Evolutionary conservation across 805 yeast genomes (phyloP).

Genomic region (Saccharomycopsis sp.): DNA sequence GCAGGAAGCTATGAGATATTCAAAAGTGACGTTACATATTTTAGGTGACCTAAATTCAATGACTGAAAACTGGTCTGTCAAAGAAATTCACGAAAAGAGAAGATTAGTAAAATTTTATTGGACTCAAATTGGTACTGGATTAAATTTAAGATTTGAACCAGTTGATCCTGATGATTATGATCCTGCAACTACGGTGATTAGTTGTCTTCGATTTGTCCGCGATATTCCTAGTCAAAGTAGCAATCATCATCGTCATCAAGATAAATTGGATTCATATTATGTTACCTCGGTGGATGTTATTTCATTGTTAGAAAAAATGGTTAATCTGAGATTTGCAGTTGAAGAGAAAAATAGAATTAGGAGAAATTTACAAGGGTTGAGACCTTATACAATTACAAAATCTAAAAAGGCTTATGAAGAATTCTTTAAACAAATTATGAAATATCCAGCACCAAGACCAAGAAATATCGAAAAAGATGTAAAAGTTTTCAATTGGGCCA

Average conservation of each 20-base stretch:
- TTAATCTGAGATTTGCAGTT: slow-evolving; percentile 47
- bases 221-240: background rate
- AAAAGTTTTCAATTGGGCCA: slow-evolving; percentile 57
- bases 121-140: slow-evolving; percentile 12
- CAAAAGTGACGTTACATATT: slow-evolving; percentile 9
- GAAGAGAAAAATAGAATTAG: slow-evolving; percentile 68
- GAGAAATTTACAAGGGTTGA: slow-evolving; percentile 56
- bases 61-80: slow-evolving; percentile 37
- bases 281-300: slow-evolving; percentile 65
- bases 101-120: slow-evolving; percentile 42
- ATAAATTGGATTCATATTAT: slow-evolving; percentile 31
- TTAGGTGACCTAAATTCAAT: slow-evolving; percentile 19
- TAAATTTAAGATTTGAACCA: slow-evolving; percentile 33
- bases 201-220: background rate
- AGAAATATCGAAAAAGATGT: slow-evolving; percentile 65
- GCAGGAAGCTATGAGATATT: slow-evolving; percentile 5
- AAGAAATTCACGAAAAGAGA: slow-evolving; percentile 36
- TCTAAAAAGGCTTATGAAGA: slow-evolving; percentile 27
- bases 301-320: slow-evolving; percentile 47
- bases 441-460: slow-evolving; percentile 56
- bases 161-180: slow-evolving; percentile 31
- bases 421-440: slow-evolving; percentile 47
- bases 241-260: background rate
- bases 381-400: slow-evolving; percentile 54
- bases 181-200: slow-evolving; percentile 8